Evolutionary conservation across 495 filamentous ascomycete genomes (phyloP), one percentile per base, ranked within the genome.

Genomic region (Penicillium chermesinum): DNA sequence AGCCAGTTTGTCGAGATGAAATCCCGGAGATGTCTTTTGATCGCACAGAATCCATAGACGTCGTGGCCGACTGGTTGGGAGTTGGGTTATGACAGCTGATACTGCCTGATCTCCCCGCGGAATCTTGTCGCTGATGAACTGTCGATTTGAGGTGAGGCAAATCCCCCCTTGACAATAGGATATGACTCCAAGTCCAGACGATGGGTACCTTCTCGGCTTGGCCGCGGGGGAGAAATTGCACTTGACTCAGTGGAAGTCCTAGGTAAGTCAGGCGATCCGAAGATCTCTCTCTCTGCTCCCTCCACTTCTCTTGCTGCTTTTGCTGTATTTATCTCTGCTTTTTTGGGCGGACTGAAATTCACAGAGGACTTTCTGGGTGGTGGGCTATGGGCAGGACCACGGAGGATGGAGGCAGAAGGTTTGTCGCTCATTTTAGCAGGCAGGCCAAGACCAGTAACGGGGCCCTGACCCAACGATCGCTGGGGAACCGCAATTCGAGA

Each of bases 191-290:
- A 65, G 21, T 79, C 68, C 37, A 95, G 72, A 43, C 82, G 80
- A 38, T 84, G 76, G 1, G 85, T 87, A 8, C 88, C 88, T 52
- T 93, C 83, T 74, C 91, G 75, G 59, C 88, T 96, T 4, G 90
- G 90, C 47, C 90, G 69, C 38, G 69, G 61, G 38, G 60, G 60
- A 17, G 53, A 61, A 15, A 46, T 52, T n/a, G 54, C 25, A 30
- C 10, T 30, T 30, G 25, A 30, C 25, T 30, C 25, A 30, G 25
- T 5, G 25, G 25, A 30, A 34, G 30, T 13, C 15, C 38, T 21
- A 15, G 34, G 47, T 16, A 18, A 12, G 35, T 21, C 34, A n/a
- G 50, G 48, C 1, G 47, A 38, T 19, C 48, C 57, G 38, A 57
- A 45, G 17, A 67, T 22, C 22, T 51, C 49, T 39, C 52, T 49